phyloP scores from a whole-genome alignment of 768 basidiomycete species.

The Coprinopsis strossmayeri region DNA sequence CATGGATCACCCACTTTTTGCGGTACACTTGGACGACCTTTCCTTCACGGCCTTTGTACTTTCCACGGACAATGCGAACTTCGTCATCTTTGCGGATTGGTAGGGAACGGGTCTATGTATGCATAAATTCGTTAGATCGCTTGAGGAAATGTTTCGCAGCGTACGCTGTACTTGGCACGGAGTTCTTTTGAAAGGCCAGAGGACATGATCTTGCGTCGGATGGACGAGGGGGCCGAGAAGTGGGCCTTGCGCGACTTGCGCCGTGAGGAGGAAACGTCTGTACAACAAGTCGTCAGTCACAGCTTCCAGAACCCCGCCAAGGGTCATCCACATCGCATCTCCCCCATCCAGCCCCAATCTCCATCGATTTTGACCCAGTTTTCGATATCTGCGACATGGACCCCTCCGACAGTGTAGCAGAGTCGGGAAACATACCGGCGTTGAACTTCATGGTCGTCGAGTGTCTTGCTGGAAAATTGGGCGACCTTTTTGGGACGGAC shows the following conservation, averaged over 20 bases:
- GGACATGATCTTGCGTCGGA: slow-evolving; percentile 97
- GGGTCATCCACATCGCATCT: slow-evolving; percentile 12
- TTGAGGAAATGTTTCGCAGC: slow-evolving; percentile 21
- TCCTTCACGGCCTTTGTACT: slow-evolving; percentile 98
- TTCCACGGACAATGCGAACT: slow-evolving; percentile 92
- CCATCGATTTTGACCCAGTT: slow-evolving; percentile 21
- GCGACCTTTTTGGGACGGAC: too few species aligned
- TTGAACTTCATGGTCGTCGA: slow-evolving; percentile 70
- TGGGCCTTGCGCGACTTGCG: slow-evolving; percentile 99
- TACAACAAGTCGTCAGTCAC: slow-evolving; percentile 23
- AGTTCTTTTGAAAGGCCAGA: slow-evolving; percentile 94
- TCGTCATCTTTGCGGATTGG: slow-evolving; percentile 98
- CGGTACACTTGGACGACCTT: slow-evolving; percentile 97
- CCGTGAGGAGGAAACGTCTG: slow-evolving; percentile 87
- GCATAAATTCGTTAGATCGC: slow-evolving; percentile 1
- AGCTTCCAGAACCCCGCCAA: slow-evolving; percentile 15
- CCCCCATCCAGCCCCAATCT: slow-evolving; percentile 35
- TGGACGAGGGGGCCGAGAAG: slow-evolving; percentile 90
- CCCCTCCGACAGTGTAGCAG: slow-evolving; percentile 13
- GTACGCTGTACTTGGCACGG: slow-evolving; percentile 83
- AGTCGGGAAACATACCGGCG: slow-evolving; percentile 69
- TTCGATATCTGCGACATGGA: slow-evolving; percentile 16
- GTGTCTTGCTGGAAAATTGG: too few species aligned
- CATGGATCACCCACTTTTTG: slow-evolving; percentile 98
- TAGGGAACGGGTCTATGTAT: slow-evolving; percentile 71